A percentile compares a stretch with the other conserved stretches of the same genome.
These are phyloP conservation scores for Solanum corneliomulleri DNA, from an alignment of 257 asterid genomes.

Conservation along the genomic window DNA sequence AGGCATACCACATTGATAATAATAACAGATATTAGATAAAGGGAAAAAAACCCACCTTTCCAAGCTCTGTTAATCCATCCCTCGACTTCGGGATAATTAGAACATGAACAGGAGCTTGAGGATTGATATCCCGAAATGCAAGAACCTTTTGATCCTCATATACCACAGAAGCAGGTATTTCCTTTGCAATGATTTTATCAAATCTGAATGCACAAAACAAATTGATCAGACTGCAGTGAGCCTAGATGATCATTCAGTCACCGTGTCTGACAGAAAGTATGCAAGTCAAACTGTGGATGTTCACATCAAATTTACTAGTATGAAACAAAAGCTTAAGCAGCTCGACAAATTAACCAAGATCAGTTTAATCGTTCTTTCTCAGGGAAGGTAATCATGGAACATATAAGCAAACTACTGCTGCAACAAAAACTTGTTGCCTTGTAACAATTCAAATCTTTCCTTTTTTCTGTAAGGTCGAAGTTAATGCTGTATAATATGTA, in stretches of 20 bases:
- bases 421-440: not conserved
- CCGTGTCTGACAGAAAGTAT: not conserved
- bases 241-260: not conserved
- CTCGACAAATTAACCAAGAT: not conserved
- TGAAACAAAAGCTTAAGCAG: not conserved
- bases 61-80: conserved; percentile 77
- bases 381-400: not conserved
- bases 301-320: not conserved
- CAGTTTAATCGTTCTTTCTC: not conserved
- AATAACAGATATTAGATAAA: not conserved
- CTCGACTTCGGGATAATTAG: conserved; percentile 74
- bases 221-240: not conserved
- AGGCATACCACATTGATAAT: not conserved
- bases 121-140: conserved; percentile 83
- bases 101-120: conserved; percentile 97
- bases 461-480: not conserved
- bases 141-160: conserved; percentile 87
- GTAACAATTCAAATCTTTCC: not conserved
- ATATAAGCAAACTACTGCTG: not conserved
- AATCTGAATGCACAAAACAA: conserved; percentile 30
- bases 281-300: not conserved
- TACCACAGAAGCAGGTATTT: conserved; percentile 68
- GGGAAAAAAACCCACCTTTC: conserved; percentile 39
- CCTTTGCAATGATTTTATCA: conserved; percentile 92
- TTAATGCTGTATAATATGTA: not conserved